phyloP scores from a whole-genome alignment of 2,329 filamentous ascomycete genomes.

The Trichophyton equinum region DNA sequence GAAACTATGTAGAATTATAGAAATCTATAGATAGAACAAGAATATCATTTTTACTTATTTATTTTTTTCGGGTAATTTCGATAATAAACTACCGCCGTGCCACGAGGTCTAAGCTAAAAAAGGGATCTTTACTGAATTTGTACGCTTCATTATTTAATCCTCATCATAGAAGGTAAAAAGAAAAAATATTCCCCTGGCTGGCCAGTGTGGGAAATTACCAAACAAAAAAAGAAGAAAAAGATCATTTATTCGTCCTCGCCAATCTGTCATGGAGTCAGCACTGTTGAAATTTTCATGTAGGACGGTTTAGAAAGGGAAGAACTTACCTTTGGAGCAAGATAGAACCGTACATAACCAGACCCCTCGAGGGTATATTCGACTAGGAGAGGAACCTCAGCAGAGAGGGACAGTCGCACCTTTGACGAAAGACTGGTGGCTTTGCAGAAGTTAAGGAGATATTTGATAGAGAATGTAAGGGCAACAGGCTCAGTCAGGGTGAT shows the following conservation, averaged over 20 bases:
- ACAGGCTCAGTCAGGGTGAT: constrained; percentile 91
- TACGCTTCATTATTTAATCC: background rate
- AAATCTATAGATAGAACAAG: too few species aligned
- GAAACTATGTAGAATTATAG: background rate
- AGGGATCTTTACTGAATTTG: background rate
- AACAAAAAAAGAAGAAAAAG: background rate
- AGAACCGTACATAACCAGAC: constrained; percentile 88
- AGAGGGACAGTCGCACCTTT: constrained; percentile 82
- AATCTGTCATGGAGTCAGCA: constrained; percentile 45
- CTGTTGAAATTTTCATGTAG: background rate
- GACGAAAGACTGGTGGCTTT: constrained; percentile 78
- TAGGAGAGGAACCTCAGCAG: constrained; percentile 87
- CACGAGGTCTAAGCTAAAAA: background rate
- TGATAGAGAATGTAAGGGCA: constrained; percentile 89
- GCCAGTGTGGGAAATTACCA: background rate
- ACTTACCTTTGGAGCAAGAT: constrained; percentile 86
- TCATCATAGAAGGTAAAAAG: background rate
- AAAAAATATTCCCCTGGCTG: background rate
- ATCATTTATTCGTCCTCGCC: constrained; percentile 40
- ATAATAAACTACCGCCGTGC: background rate
- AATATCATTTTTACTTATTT: background rate
- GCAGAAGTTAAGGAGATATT: constrained; percentile 99
- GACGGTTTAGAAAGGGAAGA: constrained; percentile 18
- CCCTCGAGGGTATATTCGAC: constrained; percentile 78
- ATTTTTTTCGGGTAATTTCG: background rate